phyloP scores from a whole-genome alignment of 495 filamentous ascomycete species.

The Xylaria intraflava region DNA sequence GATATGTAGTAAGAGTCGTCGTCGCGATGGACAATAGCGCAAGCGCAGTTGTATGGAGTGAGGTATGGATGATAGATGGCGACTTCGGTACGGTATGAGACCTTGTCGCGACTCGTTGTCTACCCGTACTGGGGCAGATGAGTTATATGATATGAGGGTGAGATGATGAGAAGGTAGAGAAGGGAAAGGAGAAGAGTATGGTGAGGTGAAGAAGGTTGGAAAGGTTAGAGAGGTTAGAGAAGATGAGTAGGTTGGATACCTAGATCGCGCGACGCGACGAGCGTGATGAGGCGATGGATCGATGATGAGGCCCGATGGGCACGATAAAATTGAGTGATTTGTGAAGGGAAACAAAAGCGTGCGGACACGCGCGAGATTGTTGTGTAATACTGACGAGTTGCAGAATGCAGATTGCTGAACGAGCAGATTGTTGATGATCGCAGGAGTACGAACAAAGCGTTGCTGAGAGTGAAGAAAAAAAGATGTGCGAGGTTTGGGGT shows the following conservation, averaged over 20 bases:
- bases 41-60: too few species aligned
- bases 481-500: constrained; percentile 4
- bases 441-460: constrained; percentile 5
- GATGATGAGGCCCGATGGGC: constrained; percentile 14
- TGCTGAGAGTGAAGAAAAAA: constrained; percentile 10
- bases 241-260: background rate
- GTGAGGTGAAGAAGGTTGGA: background rate
- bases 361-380: background rate
- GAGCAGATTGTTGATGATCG: background rate
- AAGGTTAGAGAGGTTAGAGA: background rate
- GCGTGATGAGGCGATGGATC: constrained; percentile 2
- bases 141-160: too few species aligned
- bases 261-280: background rate
- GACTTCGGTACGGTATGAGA: background rate
- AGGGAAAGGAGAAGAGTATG: background rate
- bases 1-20: too few species aligned
- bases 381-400: background rate
- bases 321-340: constrained; percentile 10
- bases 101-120: background rate
- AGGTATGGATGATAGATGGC: background rate
- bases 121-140: background rate
- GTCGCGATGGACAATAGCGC: too few species aligned
- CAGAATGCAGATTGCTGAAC: background rate
- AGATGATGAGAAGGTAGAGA: background rate
- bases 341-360: constrained; percentile 1